phyloP scores from a whole-genome alignment of 352 stramenopile genomes.

The Blastocystis sp. region DNA sequence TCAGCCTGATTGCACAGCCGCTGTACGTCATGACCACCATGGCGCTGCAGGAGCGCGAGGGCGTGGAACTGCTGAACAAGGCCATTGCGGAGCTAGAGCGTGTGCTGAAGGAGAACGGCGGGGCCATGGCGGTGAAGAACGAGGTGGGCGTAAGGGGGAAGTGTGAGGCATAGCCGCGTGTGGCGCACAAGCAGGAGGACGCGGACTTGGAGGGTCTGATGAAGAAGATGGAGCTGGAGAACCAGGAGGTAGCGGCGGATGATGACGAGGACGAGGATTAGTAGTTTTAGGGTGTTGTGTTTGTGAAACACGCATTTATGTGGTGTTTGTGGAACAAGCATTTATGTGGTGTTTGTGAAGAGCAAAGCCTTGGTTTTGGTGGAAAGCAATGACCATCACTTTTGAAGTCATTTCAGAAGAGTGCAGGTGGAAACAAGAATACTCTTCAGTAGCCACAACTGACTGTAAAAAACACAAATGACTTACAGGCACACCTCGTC shows the following conservation, averaged over 20 bases:
- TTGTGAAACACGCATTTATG: too few species aligned
- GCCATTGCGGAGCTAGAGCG: conserved; percentile 89
- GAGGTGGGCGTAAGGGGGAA: background rate
- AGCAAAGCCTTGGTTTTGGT: too few species aligned
- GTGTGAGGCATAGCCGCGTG: conserved; percentile 51
- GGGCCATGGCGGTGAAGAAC: conserved; percentile 78
- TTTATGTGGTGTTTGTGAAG: too few species aligned
- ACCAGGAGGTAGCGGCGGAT: conserved; percentile 94
- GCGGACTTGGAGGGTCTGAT: conserved; percentile 98
- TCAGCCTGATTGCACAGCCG: conserved; percentile 96
- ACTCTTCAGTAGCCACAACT: too few species aligned
- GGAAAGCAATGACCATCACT: too few species aligned
- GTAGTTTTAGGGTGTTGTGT: background rate
- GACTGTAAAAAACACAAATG: too few species aligned
- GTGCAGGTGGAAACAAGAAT: too few species aligned
- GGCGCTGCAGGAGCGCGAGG: conserved; percentile 93
- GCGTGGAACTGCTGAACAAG: conserved; percentile 90
- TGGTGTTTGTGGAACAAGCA: too few species aligned
- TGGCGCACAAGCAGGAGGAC: conserved; percentile 87
- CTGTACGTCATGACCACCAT: conserved; percentile 99
- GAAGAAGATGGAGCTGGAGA: conserved; percentile 95
- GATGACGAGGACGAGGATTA: conserved; percentile 87
- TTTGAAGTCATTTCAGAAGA: too few species aligned
- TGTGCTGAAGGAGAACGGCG: conserved; percentile 89
- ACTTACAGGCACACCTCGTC: too few species aligned